Evolutionary conservation across 495 filamentous ascomycete genomes (phyloP).

Genomic region (Achaetomiella virescens): DNA sequence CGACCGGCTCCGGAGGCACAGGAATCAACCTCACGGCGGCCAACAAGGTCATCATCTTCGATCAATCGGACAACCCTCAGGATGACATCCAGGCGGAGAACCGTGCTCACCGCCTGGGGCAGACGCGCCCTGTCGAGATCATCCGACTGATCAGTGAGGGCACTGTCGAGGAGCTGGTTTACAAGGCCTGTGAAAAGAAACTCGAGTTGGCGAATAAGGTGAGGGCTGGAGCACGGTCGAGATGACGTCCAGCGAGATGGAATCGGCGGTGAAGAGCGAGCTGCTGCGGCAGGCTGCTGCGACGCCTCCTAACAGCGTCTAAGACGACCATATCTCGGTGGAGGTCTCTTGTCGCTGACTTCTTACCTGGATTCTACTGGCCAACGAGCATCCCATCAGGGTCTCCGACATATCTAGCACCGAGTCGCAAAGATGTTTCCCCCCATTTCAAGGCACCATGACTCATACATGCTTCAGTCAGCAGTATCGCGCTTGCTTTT

Average conservation of each 20-base stretch:
- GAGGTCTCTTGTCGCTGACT: no score
- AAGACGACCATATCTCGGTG: neutral
- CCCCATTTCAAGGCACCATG: no score
- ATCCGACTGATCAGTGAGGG: conserved; percentile 68
- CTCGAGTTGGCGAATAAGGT: conserved; percentile 86
- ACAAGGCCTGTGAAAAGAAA: conserved; percentile 83
- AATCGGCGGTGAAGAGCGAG: conserved; percentile 21
- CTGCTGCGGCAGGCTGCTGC: conserved; percentile 11
- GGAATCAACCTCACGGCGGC: conserved; percentile 92
- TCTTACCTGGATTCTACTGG: neutral
- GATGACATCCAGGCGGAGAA: conserved; percentile 96
- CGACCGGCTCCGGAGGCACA: conserved; percentile 87
- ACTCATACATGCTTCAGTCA: no score
- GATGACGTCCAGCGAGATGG: conserved; percentile 29
- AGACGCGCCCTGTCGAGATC: conserved; percentile 83
- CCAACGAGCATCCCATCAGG: neutral
- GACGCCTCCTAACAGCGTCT: conserved; percentile 10
- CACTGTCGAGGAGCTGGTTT: conserved; percentile 91
- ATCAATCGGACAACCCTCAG: conserved; percentile 92
- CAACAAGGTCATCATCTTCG: conserved; percentile 97
- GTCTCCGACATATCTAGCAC: no score
- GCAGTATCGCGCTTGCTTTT: neutral
- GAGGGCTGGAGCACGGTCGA: conserved; percentile 28
- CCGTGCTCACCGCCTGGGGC: conserved; percentile 89
- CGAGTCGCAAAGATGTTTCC: no score